Conservation (phyloP, 1,284 basidiomycete genomes). For the Sutorius eximius region DNA sequence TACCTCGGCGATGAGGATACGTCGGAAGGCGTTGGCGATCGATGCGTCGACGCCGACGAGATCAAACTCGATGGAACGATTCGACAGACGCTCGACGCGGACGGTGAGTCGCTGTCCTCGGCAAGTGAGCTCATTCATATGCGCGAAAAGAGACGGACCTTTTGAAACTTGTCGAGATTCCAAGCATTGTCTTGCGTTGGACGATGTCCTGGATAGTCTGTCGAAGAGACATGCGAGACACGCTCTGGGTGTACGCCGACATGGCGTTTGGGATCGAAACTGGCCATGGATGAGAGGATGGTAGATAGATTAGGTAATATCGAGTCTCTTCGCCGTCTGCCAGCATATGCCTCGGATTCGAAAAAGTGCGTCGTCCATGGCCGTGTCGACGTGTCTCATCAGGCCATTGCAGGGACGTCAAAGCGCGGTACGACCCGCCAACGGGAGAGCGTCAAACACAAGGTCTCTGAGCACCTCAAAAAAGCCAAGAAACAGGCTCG, state of each 20-base stretch:
- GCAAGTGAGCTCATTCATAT: background rate
- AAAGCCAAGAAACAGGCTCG: conserved; percentile 80
- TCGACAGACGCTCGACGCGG: conserved; percentile 75
- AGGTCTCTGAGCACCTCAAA: conserved; percentile 75
- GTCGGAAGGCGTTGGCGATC: conserved; percentile 91
- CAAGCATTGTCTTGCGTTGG: conserved; percentile 84
- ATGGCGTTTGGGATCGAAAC: conserved; percentile 42
- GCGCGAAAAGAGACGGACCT: conserved; percentile 52
- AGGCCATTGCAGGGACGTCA: conserved; percentile 67
- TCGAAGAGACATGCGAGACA: conserved; percentile 74
- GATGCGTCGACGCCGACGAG: conserved; percentile 94
- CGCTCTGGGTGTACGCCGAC: conserved; percentile 69
- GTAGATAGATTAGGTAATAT: conserved; percentile 22
- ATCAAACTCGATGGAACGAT: conserved; percentile 90
- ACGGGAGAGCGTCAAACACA: conserved; percentile 77
- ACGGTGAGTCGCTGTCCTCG: conserved; percentile 69
- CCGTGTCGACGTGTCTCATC: conserved; percentile 2
- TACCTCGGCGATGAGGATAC: conserved; percentile 94
- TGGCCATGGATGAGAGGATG: conserved; percentile 13
- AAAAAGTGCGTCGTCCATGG: conserved; percentile 53
- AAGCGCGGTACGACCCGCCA: conserved; percentile 76
- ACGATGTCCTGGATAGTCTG: conserved; percentile 86
- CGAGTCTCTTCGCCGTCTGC: background rate
- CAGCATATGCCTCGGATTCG: conserved; percentile 65
- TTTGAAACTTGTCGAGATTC: conserved; percentile 73